Evolutionary conservation across 1,139 yeast species (phyloP).

Genomic region (Candida tetrigidarum): DNA sequence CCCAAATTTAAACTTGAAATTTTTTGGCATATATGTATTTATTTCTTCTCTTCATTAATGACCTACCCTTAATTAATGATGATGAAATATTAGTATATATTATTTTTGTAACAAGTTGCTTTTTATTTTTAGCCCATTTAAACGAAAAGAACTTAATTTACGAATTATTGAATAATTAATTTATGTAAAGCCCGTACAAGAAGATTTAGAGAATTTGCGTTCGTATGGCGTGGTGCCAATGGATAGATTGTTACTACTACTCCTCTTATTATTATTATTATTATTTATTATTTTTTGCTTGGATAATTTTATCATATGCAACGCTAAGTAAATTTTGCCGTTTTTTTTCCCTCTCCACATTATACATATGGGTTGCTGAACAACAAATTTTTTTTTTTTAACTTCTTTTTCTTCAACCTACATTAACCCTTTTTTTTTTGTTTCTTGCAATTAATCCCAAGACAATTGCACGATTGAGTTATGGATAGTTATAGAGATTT

Average conservation of each 20-base stretch:
- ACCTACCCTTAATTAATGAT: not conserved
- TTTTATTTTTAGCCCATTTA: not conserved
- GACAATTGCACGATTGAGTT: not conserved
- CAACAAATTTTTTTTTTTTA: not conserved
- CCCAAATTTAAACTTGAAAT: not conserved
- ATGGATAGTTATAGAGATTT: conserved; percentile 3
- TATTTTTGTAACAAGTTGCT: conserved; percentile 3
- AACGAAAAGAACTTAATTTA: not conserved
- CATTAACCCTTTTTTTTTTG: not conserved
- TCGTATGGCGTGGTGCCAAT: no score
- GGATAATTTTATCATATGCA: conserved; percentile 5
- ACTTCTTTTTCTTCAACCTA: not conserved
- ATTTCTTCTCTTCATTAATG: conserved; percentile 1
- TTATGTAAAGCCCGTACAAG: not conserved
- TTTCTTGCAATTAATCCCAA: not conserved
- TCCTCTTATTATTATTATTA: no score
- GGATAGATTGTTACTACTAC: no score
- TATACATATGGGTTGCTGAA: no score
- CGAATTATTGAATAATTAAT: conserved; percentile 2
- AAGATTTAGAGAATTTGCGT: no score
- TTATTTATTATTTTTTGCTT: no score
- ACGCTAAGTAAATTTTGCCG: not conserved
- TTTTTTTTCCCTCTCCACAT: conserved; percentile 2
- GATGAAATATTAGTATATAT: conserved; percentile 6
- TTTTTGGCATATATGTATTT: conserved; percentile 6